Base-by-base conservation (phyloP, 2,329 filamentous ascomycete species). In the Cladosporium sp. region DNA sequence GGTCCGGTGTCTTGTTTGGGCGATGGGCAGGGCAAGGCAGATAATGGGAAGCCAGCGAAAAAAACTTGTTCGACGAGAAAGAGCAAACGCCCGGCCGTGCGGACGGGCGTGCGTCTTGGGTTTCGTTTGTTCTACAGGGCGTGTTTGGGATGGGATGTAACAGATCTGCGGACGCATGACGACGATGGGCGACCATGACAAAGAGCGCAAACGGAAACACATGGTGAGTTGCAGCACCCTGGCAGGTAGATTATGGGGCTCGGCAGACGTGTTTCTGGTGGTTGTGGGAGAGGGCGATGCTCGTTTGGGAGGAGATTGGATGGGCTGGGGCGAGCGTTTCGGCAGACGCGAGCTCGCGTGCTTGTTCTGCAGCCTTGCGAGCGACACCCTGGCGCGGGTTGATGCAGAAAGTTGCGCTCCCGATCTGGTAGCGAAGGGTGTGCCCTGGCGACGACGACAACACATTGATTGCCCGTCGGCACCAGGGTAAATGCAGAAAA, bases 261-360 rank as follows among this genome's bases (percentile, higher is more conserved):
- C 34, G 36, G 34, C 40, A 47, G 40, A 17, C 40, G 19, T 55
- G 52, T 55, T 55, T 55, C 40, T 49, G 42, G 42, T 56, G 22
- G 47, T 50, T 36, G 30, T 51, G 49, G 9, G 20, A 42, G 20
- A 25, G 40, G 8, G 51, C 19, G 19, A 38, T 28, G 54, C 54
- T 49, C 54, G 54, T 56, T 49, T 56, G 54, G 34, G 54, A 45
- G 15, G 51, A 56, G 36, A 56, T 56, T 56, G 34, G 54, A 47
- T 30, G 39, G 51, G 51, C 38, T 52, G 30, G 47, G 50, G 50
- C 39, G 39, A 37, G 52, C 42, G 42, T 56, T 56, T 56, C 54
- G 54, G 54, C 42, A 56, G 38, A 43, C 19, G 42, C 42, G 42
- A 28, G 25, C 54, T 47, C 42, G 34, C 54, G 52, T 55, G 40